Evolutionary conservation across 164 flowering plant species (phyloP), one percentile per base, ranked within the genome.

Genomic region (Aristolochia fimbriata): DNA sequence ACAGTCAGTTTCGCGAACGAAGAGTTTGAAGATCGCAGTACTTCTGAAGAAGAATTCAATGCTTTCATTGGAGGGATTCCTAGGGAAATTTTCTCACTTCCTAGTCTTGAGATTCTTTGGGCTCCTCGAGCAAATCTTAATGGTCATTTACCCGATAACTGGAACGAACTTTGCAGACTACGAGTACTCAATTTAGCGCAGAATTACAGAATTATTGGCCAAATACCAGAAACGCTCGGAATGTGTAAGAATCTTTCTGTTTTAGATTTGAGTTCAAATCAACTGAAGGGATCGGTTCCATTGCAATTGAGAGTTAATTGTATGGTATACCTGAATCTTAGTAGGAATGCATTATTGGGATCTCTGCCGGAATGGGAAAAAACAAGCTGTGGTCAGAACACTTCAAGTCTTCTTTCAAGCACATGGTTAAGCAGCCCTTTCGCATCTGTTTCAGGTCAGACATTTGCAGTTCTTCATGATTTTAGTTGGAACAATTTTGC

Each of bases 61-160:
- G 84, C 86, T 9, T 87, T 84, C 66, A 71, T 37, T 0, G 82
- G 85, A 2, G 85, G 74, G 41, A 54, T 84, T 57, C 88, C 89
- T 55, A 55, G 50, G 15, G 78, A 77, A 63, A 14, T 87, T 8
- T 47, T 80, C 17, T 49, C 69, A 71, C 74, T 83, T 47, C 79
- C 81, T 0, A 74, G 68, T 21, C 71, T 87, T 17, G 71, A 76
- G 77, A 45, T 84, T 47, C 65, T 87, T 15, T 87, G 94, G 94
- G 90, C 88, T n/a, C 90, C 90, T 0, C 71, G 87, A 48, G 89
- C 80, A 6, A 84, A 82, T 71, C 73, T 87, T 55, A 68, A 69
- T 0, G 90, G 94, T 15, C 59, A 70, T 30, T 75, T 87, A 77
- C 81, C 83, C 1, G 33, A 41, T 21, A 55, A 66, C 57, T 81